Conservation (phyloP, 805 yeast genomes). For the Blastobotrys muscicola region DNA sequence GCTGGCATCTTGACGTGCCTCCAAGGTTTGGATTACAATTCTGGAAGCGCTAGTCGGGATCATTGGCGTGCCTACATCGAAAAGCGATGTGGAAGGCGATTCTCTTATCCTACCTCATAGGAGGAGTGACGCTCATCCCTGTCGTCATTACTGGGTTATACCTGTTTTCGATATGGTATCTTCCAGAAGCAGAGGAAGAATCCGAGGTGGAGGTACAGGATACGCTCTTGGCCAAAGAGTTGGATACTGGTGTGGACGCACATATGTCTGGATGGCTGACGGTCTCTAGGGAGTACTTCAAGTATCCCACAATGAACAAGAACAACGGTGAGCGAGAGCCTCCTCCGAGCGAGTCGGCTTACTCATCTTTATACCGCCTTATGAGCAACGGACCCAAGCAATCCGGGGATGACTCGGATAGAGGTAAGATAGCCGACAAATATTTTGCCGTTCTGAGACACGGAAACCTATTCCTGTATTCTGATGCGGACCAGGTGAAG, state of each 20-base stretch:
- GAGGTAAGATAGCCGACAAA: slow-evolving; percentile 21
- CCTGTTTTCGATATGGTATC: slow-evolving; percentile 20
- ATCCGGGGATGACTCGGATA: neutral
- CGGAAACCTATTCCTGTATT: slow-evolving; percentile 80
- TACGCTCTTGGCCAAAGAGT: slow-evolving; percentile 52
- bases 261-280: slow-evolving; percentile 64
- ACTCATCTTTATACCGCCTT: slow-evolving; percentile 49
- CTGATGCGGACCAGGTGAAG: slow-evolving; percentile 53
- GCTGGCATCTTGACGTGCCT: too few species aligned
- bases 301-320: slow-evolving; percentile 29
- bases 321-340: slow-evolving; percentile 4
- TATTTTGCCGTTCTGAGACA: slow-evolving; percentile 53
- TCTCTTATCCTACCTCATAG: slow-evolving; percentile 49
- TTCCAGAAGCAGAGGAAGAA: slow-evolving; percentile 3
- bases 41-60: too few species aligned
- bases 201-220: slow-evolving; percentile 40
- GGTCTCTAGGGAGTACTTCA: slow-evolving; percentile 70
- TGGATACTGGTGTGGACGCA: slow-evolving; percentile 53
- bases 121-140: slow-evolving; percentile 79
- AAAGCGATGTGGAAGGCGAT: too few species aligned
- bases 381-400: slow-evolving; percentile 30
- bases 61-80: too few species aligned
- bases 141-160: slow-evolving; percentile 34
- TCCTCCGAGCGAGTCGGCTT: slow-evolving; percentile 40
- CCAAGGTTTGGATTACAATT: too few species aligned